Conservation (phyloP, 2,329 filamentous ascomycete species). For the Aspergillus pseudonomiae region DNA sequence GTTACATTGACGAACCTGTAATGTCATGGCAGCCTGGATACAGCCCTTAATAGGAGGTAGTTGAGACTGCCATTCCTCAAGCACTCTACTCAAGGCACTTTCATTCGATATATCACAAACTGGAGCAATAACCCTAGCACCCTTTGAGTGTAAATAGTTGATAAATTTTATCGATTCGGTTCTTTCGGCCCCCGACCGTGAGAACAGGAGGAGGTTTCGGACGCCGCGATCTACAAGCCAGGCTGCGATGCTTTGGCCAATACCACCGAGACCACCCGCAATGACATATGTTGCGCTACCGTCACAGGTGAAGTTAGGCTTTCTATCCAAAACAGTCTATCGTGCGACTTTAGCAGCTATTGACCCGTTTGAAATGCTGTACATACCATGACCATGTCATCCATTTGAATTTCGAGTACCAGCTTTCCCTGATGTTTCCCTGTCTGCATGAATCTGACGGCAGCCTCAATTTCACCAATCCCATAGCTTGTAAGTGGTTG, state of each 20-base stretch:
- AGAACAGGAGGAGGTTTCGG: slow-evolving; percentile 35
- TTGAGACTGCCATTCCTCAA: not conserved
- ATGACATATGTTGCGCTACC: slow-evolving; percentile 33
- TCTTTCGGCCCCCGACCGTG: slow-evolving; percentile 10
- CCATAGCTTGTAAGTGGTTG: slow-evolving; percentile 15
- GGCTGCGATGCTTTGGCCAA: slow-evolving; percentile 32
- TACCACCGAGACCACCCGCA: slow-evolving; percentile 37
- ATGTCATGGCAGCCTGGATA: slow-evolving; percentile 14
- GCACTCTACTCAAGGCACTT: not conserved
- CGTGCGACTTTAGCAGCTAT: not conserved
- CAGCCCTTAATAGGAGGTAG: slow-evolving; percentile 18
- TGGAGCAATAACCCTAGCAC: slow-evolving; percentile 2
- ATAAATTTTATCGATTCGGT: slow-evolving; percentile 9
- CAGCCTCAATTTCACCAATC: not conserved
- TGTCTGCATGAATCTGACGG: no score
- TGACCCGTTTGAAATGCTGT: not conserved
- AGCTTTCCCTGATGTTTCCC: no score
- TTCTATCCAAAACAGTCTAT: slow-evolving; percentile 12
- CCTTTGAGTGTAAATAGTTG: not conserved
- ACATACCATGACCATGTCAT: no score
- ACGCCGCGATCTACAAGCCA: slow-evolving; percentile 40
- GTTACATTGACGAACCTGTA: not conserved
- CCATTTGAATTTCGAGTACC: no score
- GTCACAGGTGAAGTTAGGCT: slow-evolving; percentile 6
- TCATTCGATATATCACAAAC: slow-evolving; percentile 11